Percentiles rank a stretch among this genome's conserved stretches.
phyloP scores from a whole-genome alignment of 495 filamentous ascomycete genomes.

The Paragyromitra xinjiangensis region DNA sequence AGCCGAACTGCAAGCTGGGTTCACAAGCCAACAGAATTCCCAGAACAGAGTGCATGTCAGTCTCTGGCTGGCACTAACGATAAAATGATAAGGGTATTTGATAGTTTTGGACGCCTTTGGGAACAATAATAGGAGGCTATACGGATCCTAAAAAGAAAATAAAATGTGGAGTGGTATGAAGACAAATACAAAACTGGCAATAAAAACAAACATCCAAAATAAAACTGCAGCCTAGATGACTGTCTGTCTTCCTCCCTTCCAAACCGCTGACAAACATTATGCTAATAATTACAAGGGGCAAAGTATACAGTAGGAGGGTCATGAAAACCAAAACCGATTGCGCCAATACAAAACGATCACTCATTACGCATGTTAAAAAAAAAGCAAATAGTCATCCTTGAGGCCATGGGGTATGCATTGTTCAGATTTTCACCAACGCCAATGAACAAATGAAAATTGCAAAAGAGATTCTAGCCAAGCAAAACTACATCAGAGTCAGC shows the following conservation, averaged over 20 bases:
- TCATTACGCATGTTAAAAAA: conserved; percentile 5
- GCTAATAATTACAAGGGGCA: conserved; percentile 40
- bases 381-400: conserved; percentile 1
- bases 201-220: conserved; percentile 27
- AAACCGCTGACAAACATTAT: conserved; percentile 25
- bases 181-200: conserved; percentile 22
- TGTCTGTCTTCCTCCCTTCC: neutral
- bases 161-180: neutral
- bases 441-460: conserved; percentile 18
- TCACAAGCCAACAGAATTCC: neutral
- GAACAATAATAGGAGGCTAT: neutral
- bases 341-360: conserved; percentile 26
- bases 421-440: neutral
- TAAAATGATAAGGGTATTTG: neutral
- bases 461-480: conserved; percentile 22
- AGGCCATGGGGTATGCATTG: conserved; percentile 1
- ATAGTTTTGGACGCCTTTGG: neutral
- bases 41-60: neutral
- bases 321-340: conserved; percentile 37
- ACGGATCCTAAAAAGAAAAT: neutral
- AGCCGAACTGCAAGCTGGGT: neutral
- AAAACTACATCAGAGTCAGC: conserved; percentile 40
- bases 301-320: conserved; percentile 19
- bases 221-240: conserved; percentile 19
- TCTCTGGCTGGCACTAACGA: neutral